Percentiles rank a stretch among this genome's conserved stretches.
Conservation (phyloP, 2,329 filamentous ascomycete species). For the Pseudogymnoascus sp. region DNA sequence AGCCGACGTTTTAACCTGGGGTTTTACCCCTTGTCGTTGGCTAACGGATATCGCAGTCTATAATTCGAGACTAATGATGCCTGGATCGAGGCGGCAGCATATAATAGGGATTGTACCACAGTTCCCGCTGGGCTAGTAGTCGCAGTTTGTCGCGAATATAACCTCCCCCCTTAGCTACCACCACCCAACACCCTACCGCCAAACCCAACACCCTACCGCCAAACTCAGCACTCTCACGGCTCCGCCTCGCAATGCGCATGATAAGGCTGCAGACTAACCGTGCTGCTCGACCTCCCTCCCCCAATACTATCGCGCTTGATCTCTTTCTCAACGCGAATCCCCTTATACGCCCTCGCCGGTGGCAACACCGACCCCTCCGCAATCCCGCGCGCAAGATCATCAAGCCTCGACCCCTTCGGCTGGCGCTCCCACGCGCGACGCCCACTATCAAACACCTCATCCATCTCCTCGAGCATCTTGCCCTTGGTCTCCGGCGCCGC, state of each 20-base stretch:
- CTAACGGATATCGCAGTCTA: neutral
- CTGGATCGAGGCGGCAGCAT: neutral
- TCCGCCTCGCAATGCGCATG: neutral
- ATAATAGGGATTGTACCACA: neutral
- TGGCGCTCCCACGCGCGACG: conserved; percentile 50
- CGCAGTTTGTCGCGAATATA: neutral
- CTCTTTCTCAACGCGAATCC: neutral
- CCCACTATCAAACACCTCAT: conserved; percentile 60
- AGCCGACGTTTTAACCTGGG: neutral
- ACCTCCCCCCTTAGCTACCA: neutral
- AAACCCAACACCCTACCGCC: neutral
- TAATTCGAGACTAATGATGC: neutral
- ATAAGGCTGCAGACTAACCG: neutral
- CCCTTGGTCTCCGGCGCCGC: conserved; percentile 62
- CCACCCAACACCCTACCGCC: neutral
- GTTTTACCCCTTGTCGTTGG: neutral
- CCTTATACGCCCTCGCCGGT: neutral
- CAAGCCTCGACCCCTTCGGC: conserved; percentile 37
- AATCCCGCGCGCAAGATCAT: conserved; percentile 42
- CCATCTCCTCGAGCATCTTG: conserved; percentile 70
- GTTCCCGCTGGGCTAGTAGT: neutral
- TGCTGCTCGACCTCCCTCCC: neutral
- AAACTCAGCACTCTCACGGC: neutral
- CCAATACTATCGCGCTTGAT: neutral
- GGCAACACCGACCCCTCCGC: conserved; percentile 36